Evolutionary conservation across 306 rosid species (phyloP), one percentile per base, ranked within the genome.

Genomic region (Malus asiatica): DNA sequence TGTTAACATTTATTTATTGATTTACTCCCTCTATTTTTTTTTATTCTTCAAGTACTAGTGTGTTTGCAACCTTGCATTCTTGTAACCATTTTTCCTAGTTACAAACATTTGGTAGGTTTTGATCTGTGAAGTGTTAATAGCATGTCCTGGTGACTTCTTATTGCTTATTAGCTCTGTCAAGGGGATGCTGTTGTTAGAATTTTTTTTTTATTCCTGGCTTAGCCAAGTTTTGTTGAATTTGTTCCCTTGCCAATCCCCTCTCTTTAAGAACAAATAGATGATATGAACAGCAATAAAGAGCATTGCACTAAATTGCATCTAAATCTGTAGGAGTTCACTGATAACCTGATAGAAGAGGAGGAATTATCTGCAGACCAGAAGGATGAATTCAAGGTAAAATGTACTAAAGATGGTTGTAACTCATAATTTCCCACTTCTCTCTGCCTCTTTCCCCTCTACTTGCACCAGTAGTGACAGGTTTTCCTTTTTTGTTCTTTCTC

Each of bases 261-360:
- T 23, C n/a, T 3, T 53, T 53, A 53, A 18, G 59, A 5, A 53
- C 9, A 53, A 53, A 53, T 19, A 16, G 59, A 53, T 20, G 22
- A 58, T 58, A 58, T 10, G 23, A 58, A 58, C 63, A 58, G 23
- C 52, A 32, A n/a, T 52, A 35, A 29, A 6, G 60, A 23, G 22
- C 29, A 8, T 62, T 44, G 32, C 52, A 69, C 70, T 74, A 15
- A 15, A 32, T 76, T 80, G 23, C 79, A 35, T 78, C 46, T 53
- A n/a, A n/a, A 80, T 72, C 44, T 82, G 78, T 80, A 93, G 93
- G 97, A 93, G 77, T 93, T 93, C 80, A 87, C 93, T 15, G 91
- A 90, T 80, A 86, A 84, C 19, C 86, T 87, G 75, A 83, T 93
- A 25, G n/a, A 90, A 81, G 93, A 79, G 53, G 94, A 89, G 83